Evolutionary conservation across 768 basidiomycete species (phyloP), one percentile per base, ranked within the genome.

Genomic region (Pleurotus eryngii): DNA sequence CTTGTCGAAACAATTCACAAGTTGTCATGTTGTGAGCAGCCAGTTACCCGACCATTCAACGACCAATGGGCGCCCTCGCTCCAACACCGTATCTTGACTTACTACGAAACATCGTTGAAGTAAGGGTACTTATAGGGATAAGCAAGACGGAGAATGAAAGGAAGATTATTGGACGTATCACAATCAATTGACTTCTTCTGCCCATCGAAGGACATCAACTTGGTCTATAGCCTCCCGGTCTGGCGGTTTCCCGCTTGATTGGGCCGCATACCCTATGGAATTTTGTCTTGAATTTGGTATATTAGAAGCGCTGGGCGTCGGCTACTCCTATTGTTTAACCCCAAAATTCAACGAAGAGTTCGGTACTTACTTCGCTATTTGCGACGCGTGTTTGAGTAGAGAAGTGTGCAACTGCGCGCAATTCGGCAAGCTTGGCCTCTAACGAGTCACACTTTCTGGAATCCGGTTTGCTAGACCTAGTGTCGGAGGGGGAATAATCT

Each of bases 361-460:
- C 9, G 26, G 20, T 2, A 27, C 49, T 50, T 50, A 50, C 49
- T 50, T 27, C 26, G 11, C 11, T 17, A 50, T 3, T 15, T 15
- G 15, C 12, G 4, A 9, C 9, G 5, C 15, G 51, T n/a, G 18
- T 26, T 15, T 24, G 39, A n/a, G 57, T 39, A 20, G 53, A 17
- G 35, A 43, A 24, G 17, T 65, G 66, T 20, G 72, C 69, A 8
- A 74, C 70, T 22, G 68, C 63, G 43, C 84, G 81, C 37, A 90
- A 66, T 46, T 82, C 81, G 20, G 75, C 73, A 6, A 93, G 76
- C 58, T 83, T 86, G 11, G 76, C 75, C 66, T 90, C 86, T 17
- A 93, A 68, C 3, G 75, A 72, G 60, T 90, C 85, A 58, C 91
- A 93, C 79, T 87, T 87, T 37, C 90, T 89, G 59, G 1, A 22